Evolutionary conservation across 148 eudicot genomes (phyloP).

Genomic region (Pharnaceum exiguum): DNA sequence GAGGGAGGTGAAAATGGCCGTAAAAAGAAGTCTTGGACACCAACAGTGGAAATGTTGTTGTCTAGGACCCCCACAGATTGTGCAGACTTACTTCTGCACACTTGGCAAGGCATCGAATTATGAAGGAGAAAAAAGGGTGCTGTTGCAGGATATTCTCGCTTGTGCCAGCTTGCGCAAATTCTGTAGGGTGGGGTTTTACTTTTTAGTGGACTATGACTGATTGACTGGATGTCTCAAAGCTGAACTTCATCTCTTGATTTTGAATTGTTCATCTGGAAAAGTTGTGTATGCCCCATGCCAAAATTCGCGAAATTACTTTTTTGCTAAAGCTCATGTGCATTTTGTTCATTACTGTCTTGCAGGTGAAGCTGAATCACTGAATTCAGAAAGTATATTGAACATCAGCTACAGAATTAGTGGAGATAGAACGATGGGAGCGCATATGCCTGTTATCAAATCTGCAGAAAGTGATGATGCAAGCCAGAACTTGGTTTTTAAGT

Average conservation of each 20-base stretch:
- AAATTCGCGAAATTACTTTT: neutral
- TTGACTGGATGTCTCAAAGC: neutral
- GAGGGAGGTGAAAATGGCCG: no score
- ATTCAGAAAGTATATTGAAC: conserved; percentile 61
- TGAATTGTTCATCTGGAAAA: neutral
- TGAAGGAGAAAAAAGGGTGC: neutral
- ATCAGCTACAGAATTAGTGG: conserved; percentile 71
- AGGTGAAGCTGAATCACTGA: conserved; percentile 47
- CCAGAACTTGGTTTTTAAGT: conserved; percentile 56
- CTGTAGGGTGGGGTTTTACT: no score
- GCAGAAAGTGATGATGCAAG: conserved; percentile 25
- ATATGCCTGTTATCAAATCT: conserved; percentile 50
- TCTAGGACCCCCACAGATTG: no score
- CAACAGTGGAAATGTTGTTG: no score
- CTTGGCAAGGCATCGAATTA: no score
- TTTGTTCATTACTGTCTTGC: conserved; percentile 15
- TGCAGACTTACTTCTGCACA: no score
- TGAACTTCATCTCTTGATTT: neutral
- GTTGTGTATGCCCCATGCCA: neutral
- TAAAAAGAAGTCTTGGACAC: no score
- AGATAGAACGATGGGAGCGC: conserved; percentile 72
- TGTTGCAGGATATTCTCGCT: neutral
- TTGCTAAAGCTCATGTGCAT: no score
- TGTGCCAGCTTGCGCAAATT: neutral
- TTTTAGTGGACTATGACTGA: no score